phyloP scores from a whole-genome alignment of 2,329 filamentous ascomycete species.

The Colletotrichum musae region DNA sequence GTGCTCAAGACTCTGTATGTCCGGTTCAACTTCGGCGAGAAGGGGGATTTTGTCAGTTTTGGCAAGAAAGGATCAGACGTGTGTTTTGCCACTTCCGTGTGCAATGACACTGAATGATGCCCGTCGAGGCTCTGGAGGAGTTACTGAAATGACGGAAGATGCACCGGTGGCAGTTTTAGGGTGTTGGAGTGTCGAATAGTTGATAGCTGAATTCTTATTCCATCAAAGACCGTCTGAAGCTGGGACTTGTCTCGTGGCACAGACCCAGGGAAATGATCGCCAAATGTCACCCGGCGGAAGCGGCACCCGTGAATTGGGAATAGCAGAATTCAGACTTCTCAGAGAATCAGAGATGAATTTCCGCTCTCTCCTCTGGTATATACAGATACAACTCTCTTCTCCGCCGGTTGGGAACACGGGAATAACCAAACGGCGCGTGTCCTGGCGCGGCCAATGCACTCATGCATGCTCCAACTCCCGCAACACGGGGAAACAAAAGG shows the following conservation, averaged over 20 bases:
- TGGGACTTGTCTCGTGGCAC: neutral
- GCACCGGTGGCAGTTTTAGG: neutral
- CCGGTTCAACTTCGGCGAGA: conserved; percentile 30
- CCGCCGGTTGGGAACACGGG: conserved; percentile 3
- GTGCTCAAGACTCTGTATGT: conserved; percentile 85
- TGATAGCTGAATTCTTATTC: neutral
- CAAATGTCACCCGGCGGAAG: neutral
- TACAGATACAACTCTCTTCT: conserved; percentile 28
- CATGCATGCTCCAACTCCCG: conserved; percentile 22
- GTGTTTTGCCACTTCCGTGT: conserved; percentile 23
- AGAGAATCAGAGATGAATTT: conserved; percentile 34
- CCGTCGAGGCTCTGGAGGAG: neutral
- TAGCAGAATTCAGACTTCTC: neutral
- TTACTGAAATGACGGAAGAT: neutral
- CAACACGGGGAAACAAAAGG: conserved; percentile 28
- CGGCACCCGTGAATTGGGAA: neutral
- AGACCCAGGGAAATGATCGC: neutral
- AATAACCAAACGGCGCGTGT: conserved; percentile 10
- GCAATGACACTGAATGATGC: conserved; percentile 2
- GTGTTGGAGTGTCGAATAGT: conserved; percentile 2
- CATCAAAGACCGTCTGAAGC: conserved; percentile 5
- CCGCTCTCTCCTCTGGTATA: conserved; percentile 30
- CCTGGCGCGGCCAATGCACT: neutral
- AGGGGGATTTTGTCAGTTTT: conserved; percentile 29
- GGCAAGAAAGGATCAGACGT: conserved; percentile 30